Evolutionary conservation across 371 early-diverging fungal species (phyloP).

Genomic region (Paramicrosporidium saccamoebae): DNA sequence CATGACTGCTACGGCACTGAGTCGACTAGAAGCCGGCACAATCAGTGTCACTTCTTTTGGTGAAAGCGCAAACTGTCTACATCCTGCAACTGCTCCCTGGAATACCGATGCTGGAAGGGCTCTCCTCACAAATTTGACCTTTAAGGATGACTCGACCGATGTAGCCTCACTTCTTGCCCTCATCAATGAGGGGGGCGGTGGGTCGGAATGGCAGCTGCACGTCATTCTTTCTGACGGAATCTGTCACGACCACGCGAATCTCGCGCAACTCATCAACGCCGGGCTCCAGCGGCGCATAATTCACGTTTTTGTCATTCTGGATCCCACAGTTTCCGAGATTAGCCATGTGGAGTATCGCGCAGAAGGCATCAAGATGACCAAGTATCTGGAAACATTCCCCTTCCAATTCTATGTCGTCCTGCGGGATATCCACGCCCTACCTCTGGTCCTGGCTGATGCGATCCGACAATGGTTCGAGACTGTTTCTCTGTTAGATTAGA

Average conservation of each 20-base stretch:
- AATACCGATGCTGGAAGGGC: conserved; percentile 57
- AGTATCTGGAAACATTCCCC: conserved; percentile 85
- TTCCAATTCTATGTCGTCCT: conserved; percentile 81
- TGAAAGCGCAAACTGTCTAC: conserved; percentile 40
- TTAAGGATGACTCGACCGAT: conserved; percentile 57
- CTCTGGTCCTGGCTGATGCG: conserved; percentile 60
- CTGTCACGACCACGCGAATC: conserved; percentile 55
- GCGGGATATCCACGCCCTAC: conserved; percentile 48
- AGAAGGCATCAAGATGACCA: conserved; percentile 25
- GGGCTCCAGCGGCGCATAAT: conserved; percentile 53
- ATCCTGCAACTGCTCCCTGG: conserved; percentile 67
- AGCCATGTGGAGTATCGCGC: conserved; percentile 39
- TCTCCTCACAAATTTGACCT: conserved; percentile 51
- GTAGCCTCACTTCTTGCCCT: conserved; percentile 32
- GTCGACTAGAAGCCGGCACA: conserved; percentile 74
- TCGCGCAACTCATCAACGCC: conserved; percentile 47
- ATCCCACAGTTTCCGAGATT: conserved; percentile 42
- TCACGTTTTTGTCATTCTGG: conserved; percentile 77
- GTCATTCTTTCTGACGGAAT: conserved; percentile 86
- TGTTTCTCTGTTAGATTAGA: no score
- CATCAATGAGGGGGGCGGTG: conserved; percentile 5
- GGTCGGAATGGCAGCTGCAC: conserved; percentile 76
- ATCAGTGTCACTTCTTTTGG: conserved; percentile 68
- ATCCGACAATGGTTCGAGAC: conserved; percentile 86
- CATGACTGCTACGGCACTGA: conserved; percentile 56